These are phyloP conservation scores for Epichloe amarillans DNA, from an alignment of 2,329 filamentous ascomycete species.

Conservation along the genomic window DNA sequence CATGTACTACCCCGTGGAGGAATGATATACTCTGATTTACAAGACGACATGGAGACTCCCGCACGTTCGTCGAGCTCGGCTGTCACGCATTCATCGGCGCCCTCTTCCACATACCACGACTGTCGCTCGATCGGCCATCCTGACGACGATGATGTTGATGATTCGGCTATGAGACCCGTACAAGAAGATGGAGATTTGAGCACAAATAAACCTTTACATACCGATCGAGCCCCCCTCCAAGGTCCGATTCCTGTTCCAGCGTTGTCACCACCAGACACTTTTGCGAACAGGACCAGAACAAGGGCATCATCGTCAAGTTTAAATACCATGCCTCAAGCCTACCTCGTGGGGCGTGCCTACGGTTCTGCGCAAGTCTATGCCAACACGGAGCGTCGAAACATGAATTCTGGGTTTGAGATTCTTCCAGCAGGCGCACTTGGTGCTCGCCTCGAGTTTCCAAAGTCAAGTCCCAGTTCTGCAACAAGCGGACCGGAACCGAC, in stretches of 20 bases:
- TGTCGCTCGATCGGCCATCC: not conserved
- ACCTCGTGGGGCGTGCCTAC: not conserved
- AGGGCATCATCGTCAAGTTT: not conserved
- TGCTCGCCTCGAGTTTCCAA: constrained; percentile 3
- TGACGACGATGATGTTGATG: not conserved
- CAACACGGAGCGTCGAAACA: constrained; percentile 3
- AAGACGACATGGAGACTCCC: not conserved
- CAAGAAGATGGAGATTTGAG: not conserved
- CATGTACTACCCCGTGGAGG: not conserved
- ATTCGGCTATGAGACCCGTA: not conserved
- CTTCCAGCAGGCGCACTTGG: constrained; percentile 7
- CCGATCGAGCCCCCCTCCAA: not conserved
- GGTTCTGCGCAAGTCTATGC: constrained; percentile 7
- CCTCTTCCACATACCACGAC: not conserved
- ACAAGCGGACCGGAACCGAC: not conserved
- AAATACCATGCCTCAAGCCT: not conserved
- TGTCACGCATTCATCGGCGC: not conserved
- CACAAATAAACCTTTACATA: not conserved
- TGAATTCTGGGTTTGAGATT: constrained; percentile 6
- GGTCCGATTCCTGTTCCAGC: not conserved
- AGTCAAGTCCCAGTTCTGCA: not conserved
- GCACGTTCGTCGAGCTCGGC: not conserved
- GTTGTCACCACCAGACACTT: not conserved
- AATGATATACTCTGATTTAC: not conserved
- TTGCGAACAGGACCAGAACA: not conserved